These are phyloP conservation scores for Camelina neglecta DNA, from an alignment of 345 rosid genomes.

Conservation along the genomic window DNA sequence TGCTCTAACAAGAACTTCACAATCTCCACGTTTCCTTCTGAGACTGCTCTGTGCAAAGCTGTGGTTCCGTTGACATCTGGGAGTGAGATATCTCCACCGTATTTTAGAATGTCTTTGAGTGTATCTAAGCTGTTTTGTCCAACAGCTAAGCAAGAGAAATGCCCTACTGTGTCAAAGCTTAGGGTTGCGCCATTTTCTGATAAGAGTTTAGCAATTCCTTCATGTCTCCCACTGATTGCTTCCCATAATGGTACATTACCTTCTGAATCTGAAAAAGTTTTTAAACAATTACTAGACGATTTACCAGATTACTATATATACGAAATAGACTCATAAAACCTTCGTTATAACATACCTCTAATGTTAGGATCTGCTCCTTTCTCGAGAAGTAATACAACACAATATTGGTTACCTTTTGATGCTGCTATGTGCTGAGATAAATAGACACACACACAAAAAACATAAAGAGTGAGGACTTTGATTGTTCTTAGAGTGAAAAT, in stretches of 20 bases:
- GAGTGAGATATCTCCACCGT: conserved; percentile 68
- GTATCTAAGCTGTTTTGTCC: conserved; percentile 64
- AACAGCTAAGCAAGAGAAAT: conserved; percentile 58
- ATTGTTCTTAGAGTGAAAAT: background rate
- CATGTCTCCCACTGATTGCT: conserved; percentile 67
- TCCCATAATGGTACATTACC: conserved; percentile 88
- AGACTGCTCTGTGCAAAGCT: conserved; percentile 73
- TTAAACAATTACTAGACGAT: conserved; percentile 2
- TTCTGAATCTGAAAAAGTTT: conserved; percentile 60
- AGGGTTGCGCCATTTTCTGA: conserved; percentile 67
- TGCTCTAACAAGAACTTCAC: conserved; percentile 67
- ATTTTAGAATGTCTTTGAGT: conserved; percentile 57
- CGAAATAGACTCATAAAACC: background rate
- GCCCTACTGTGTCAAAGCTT: conserved; percentile 58
- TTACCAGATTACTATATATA: background rate
- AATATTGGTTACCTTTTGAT: conserved; percentile 66
- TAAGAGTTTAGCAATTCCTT: conserved; percentile 56
- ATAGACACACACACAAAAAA: conserved; percentile 31
- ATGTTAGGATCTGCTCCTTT: conserved; percentile 77
- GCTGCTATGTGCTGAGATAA: conserved; percentile 82
- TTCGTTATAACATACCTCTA: conserved; percentile 53
- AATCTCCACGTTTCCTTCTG: conserved; percentile 69
- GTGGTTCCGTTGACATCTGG: conserved; percentile 56
- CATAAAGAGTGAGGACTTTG: background rate
- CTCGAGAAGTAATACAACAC: conserved; percentile 72